Evolutionary conservation across 768 basidiomycete genomes (phyloP).

Genomic region (Termitomyces sp.): DNA sequence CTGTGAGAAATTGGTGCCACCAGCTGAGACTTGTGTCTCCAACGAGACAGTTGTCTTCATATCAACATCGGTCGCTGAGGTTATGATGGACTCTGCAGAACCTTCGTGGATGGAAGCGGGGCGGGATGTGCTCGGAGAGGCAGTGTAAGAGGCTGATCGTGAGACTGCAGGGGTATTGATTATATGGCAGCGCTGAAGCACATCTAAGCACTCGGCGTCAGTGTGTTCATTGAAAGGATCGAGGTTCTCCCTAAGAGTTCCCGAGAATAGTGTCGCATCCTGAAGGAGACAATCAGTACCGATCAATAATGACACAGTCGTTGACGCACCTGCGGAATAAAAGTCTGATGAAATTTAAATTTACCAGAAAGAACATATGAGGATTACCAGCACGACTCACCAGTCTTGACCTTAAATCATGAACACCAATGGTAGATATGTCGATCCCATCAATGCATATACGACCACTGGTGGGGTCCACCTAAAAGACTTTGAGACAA

Average conservation of each 20-base stretch:
- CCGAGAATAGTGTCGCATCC: slow-evolving; percentile 77
- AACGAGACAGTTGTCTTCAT: slow-evolving; percentile 53
- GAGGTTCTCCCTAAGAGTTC: slow-evolving; percentile 68
- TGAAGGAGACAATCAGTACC: slow-evolving; percentile 10
- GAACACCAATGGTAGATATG: slow-evolving; percentile 77
- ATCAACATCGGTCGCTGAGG: slow-evolving; percentile 50
- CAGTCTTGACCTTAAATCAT: slow-evolving; percentile 74
- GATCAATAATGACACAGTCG: neutral
- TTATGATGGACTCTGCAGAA: slow-evolving; percentile 32
- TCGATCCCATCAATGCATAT: slow-evolving; percentile 88
- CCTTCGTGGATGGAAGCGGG: slow-evolving; percentile 37
- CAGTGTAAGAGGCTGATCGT: slow-evolving; percentile 33
- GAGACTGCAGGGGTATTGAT: slow-evolving; percentile 49
- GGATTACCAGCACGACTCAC: slow-evolving; percentile 31
- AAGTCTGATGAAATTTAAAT: slow-evolving; percentile 41
- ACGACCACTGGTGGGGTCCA: slow-evolving; percentile 68
- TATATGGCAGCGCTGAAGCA: slow-evolving; percentile 77
- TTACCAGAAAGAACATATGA: slow-evolving; percentile 1
- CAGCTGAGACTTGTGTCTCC: slow-evolving; percentile 76
- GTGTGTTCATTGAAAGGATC: slow-evolving; percentile 80
- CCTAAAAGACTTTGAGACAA: slow-evolving; percentile 26
- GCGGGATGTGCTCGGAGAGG: slow-evolving; percentile 41
- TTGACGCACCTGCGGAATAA: slow-evolving; percentile 54
- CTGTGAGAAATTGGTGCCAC: slow-evolving; percentile 88
- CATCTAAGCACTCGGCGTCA: slow-evolving; percentile 77